Evolutionary conservation across 495 filamentous ascomycete genomes (phyloP).

Genomic region (Penicillium pulvis): DNA sequence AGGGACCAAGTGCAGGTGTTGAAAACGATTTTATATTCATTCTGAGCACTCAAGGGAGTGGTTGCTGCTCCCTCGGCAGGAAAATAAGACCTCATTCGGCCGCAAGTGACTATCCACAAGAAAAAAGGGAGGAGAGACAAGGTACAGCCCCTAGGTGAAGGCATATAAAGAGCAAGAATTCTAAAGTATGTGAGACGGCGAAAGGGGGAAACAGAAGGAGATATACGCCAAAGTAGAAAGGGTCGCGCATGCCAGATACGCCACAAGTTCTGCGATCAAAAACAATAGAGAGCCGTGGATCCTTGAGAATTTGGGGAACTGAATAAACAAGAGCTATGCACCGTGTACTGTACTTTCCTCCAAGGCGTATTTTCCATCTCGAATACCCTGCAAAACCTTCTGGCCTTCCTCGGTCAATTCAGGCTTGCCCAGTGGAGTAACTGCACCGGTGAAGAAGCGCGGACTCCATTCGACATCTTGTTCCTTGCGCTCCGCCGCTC

Average conservation of each 20-base stretch:
- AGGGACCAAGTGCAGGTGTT: neutral
- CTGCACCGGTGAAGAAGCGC: conserved; percentile 81
- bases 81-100: conserved; percentile 9
- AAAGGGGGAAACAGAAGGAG: neutral
- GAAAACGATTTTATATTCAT: conserved; percentile 9
- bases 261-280: conserved; percentile 11
- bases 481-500: conserved; percentile 74
- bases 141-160: neutral
- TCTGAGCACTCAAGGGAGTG: conserved; percentile 9
- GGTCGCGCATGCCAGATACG: conserved; percentile 38
- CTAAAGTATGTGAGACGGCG: neutral
- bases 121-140: neutral
- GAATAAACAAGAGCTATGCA: conserved; percentile 32
- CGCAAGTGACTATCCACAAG: conserved; percentile 17
- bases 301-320: neutral
- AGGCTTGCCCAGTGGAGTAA: conserved; percentile 75
- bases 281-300: conserved; percentile 11
- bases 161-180: neutral
- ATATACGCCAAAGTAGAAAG: conserved; percentile 21
- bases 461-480: conserved; percentile 73
- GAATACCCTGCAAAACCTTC: conserved; percentile 67
- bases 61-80: neutral
- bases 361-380: conserved; percentile 59
- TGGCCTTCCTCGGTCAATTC: conserved; percentile 77
- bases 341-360: conserved; percentile 48